Evolutionary conservation across 2,329 filamentous ascomycete genomes (phyloP), one percentile per base, ranked within the genome.

Genomic region (Pleoardoris graminearum): DNA sequence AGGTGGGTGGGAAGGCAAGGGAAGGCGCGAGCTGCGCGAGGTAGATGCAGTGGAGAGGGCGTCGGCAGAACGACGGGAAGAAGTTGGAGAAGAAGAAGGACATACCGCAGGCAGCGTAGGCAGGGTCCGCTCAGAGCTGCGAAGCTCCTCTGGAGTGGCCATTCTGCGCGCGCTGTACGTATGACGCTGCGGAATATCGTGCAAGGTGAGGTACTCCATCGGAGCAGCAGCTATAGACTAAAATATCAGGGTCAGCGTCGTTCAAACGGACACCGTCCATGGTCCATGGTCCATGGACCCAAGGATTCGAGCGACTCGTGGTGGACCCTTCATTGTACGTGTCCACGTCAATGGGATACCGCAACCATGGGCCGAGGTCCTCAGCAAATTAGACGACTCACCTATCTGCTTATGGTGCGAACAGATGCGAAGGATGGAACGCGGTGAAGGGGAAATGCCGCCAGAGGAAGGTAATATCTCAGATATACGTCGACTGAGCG

Each of bases 181-280:
- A 36, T 69, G 66, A 50, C 67, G 68, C 36, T 66, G 63, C 60
- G 70, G 70, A 57, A 71, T 62, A 63, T 73, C 70, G 59, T 72
- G 69, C n/a, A 73, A 63, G 16, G 70, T 69, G 45, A 73, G 69
- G 57, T 70, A 72, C 62, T 73, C 70, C 70, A 73, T 73, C 21
- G 53, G 36, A 46, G 23, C 41, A 46, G 23, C 41, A 22, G 36
- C 12, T 46, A 21, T 29, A n/a, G 16, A 30, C 44, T 37, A 16
- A 22, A 10, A 1, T 8, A 1, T n/a, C 23, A 38, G 30, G 30
- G 33, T 47, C 44, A 47, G 44, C 11, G 22, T 38, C 10, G 44
- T 29, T 47, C 44, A 39, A 39, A 14, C 38, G 16, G 10, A 30
- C 27, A 27, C 21, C n/a, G n/a, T n/a, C n/a, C n/a, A n/a, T n/a